phyloP scores from a whole-genome alignment of 139 green algal genomes.

The Nannochloris sp. region DNA sequence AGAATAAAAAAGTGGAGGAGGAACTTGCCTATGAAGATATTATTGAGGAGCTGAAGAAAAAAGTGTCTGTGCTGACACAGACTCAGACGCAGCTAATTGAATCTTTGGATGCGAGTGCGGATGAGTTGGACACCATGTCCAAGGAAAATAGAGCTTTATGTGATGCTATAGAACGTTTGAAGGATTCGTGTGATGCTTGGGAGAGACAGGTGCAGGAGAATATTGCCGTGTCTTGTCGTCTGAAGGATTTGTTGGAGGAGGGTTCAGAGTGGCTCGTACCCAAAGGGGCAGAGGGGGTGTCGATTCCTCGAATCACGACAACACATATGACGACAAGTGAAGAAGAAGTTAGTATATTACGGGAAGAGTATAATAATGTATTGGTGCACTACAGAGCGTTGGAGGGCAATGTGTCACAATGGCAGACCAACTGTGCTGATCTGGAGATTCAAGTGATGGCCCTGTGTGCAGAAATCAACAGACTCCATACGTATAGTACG shows the following conservation, averaged over 20 bases:
- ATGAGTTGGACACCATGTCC: constrained; percentile 45
- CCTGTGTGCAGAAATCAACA: constrained; percentile 28
- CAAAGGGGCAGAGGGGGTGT: not conserved
- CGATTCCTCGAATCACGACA: constrained; percentile 3
- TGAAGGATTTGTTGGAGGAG: constrained; percentile 66
- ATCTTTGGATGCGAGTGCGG: constrained; percentile 49
- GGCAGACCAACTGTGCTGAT: not conserved
- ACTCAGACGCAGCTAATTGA: constrained; percentile 48
- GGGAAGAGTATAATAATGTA: not conserved
- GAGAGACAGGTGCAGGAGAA: constrained; percentile 48
- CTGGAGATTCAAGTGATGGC: constrained; percentile 18
- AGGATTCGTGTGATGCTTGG: constrained; percentile 21
- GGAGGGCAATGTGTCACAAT: constrained; percentile 11
- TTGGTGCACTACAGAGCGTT: not conserved
- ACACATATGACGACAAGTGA: not conserved
- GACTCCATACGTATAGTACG: not conserved
- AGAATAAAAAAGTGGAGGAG: not conserved
- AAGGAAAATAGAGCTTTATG: constrained; percentile 30
- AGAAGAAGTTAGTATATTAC: too few species aligned
- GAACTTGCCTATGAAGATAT: constrained; percentile 7
- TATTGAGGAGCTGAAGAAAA: constrained; percentile 16
- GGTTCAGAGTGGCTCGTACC: constrained; percentile 39
- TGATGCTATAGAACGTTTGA: constrained; percentile 11
- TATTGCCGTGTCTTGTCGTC: constrained; percentile 35
- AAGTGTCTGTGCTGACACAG: constrained; percentile 42